Percentiles rank a stretch among this genome's conserved stretches.
These are phyloP conservation scores for Aquanectria penicillioides DNA, from an alignment of 2,329 filamentous ascomycete species.

Conservation along the genomic window DNA sequence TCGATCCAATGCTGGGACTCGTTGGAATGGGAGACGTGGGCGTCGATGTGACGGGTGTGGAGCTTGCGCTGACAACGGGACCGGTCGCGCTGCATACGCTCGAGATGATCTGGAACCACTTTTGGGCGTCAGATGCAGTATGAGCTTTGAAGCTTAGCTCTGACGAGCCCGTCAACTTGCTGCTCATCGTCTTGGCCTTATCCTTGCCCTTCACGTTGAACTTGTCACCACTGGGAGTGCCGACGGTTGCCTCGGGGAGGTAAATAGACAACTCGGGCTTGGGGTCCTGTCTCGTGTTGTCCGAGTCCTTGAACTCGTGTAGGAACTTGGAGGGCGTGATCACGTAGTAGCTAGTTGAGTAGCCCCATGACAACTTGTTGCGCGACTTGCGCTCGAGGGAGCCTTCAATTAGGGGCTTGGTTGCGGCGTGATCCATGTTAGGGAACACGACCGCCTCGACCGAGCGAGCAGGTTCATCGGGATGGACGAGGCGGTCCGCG, in stretches of 20 bases:
- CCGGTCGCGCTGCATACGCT: constrained; percentile 65
- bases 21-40: constrained; percentile 42
- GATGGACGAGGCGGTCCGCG: constrained; percentile 78
- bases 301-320: constrained; percentile 96
- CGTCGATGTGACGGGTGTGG: constrained; percentile 38
- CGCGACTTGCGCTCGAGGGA: constrained; percentile 90
- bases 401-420: constrained; percentile 86
- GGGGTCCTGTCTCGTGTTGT: constrained; percentile 76
- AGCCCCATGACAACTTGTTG: constrained; percentile 81
- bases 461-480: constrained; percentile 76
- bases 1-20: not conserved
- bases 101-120: constrained; percentile 83
- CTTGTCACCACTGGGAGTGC: constrained; percentile 77
- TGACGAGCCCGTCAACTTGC: constrained; percentile 81
- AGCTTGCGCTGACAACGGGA: constrained; percentile 40
- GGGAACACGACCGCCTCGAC: constrained; percentile 83
- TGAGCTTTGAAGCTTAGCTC: constrained; percentile 91
- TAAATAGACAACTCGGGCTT: constrained; percentile 89
- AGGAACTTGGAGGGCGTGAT: constrained; percentile 88
- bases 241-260: constrained; percentile 88
- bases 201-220: constrained; percentile 98
- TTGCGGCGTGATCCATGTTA: constrained; percentile 85
- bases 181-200: constrained; percentile 79
- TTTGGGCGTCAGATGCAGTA: constrained; percentile 79
- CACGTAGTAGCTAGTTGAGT: constrained; percentile 86